Evolutionary conservation across 164 flowering plant species (phyloP).

Genomic region (Tetracentron sinense): DNA sequence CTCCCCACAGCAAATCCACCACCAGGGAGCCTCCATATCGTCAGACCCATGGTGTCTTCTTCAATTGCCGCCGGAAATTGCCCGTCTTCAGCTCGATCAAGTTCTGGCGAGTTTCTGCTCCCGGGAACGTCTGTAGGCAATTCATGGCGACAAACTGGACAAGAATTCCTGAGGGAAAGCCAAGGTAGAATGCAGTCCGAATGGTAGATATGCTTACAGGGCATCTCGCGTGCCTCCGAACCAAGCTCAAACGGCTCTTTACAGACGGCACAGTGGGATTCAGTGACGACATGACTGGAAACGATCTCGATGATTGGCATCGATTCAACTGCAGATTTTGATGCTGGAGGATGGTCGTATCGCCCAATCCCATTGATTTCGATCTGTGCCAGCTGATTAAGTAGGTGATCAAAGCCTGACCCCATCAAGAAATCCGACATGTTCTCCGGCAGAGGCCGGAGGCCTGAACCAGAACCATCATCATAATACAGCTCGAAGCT

Average conservation of each 20-base stretch:
- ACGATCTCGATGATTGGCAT: constrained; percentile 58
- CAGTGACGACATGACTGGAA: constrained; percentile 29
- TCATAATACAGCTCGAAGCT: constrained; percentile 66
- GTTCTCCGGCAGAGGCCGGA: constrained; percentile 62
- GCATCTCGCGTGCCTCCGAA: constrained; percentile 67
- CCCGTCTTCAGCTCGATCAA: constrained; percentile 13
- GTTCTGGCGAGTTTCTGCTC: constrained; percentile 18
- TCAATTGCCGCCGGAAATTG: constrained; percentile 22
- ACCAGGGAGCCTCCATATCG: constrained; percentile 80
- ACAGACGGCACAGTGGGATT: constrained; percentile 68
- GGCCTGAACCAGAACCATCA: constrained; percentile 72
- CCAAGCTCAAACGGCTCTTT: constrained; percentile 58
- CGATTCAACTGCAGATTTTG: constrained; percentile 66
- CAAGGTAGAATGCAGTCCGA: constrained; percentile 76
- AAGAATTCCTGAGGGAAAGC: constrained; percentile 65
- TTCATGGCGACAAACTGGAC: constrained; percentile 78
- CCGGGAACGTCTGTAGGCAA: constrained; percentile 38
- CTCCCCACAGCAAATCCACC: constrained; percentile 90
- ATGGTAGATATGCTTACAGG: constrained; percentile 81
- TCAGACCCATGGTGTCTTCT: constrained; percentile 50
- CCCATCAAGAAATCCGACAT: constrained; percentile 74
- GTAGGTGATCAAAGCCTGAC: constrained; percentile 65
- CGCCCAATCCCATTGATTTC: constrained; percentile 51
- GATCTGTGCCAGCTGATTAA: constrained; percentile 65
- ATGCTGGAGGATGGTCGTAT: constrained; percentile 59